A percentile compares a stretch with the other conserved stretches of the same genome.
Conservation (phyloP, 352 stramenopile species). For the Pythium chondricola region DNA sequence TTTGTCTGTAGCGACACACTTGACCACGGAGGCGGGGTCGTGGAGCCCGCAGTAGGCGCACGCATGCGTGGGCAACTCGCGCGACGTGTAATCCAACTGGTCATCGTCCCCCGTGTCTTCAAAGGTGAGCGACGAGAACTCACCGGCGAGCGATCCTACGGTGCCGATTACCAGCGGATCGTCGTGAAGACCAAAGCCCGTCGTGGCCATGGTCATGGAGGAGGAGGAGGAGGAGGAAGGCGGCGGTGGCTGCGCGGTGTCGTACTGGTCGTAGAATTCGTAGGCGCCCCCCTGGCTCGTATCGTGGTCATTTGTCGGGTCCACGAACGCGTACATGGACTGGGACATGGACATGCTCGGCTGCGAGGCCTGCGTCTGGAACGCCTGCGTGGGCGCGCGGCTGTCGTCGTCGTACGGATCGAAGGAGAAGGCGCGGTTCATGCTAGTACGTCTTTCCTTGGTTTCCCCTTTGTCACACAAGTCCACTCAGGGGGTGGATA, state of each 20-base stretch:
- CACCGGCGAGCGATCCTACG: constrained; percentile 26
- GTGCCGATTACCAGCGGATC: constrained; percentile 12
- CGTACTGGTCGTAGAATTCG: constrained; percentile 69
- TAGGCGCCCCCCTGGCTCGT: no score
- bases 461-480: background rate
- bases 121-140: constrained; percentile 64
- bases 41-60: constrained; percentile 98
- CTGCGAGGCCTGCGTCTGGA: constrained; percentile 45
- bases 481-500: constrained; percentile 2
- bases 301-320: constrained; percentile 31
- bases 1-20: constrained; percentile 94
- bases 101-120: constrained; percentile 72
- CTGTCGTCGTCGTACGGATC: constrained; percentile 15
- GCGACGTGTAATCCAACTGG: constrained; percentile 54
- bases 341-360: constrained; percentile 17
- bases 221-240: background rate
- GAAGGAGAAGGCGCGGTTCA: constrained; percentile 20
- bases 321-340: constrained; percentile 63
- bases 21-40: constrained; percentile 94
- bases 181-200: constrained; percentile 37
- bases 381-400: constrained; percentile 21
- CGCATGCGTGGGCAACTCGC: constrained; percentile 85
- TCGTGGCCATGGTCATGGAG: constrained; percentile 16
- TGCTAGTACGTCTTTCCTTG: background rate
- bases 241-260: constrained; percentile 11